These are phyloP conservation scores for Leccinum fibrillosum DNA, from an alignment of 768 basidiomycete genomes.

Conservation along the genomic window DNA sequence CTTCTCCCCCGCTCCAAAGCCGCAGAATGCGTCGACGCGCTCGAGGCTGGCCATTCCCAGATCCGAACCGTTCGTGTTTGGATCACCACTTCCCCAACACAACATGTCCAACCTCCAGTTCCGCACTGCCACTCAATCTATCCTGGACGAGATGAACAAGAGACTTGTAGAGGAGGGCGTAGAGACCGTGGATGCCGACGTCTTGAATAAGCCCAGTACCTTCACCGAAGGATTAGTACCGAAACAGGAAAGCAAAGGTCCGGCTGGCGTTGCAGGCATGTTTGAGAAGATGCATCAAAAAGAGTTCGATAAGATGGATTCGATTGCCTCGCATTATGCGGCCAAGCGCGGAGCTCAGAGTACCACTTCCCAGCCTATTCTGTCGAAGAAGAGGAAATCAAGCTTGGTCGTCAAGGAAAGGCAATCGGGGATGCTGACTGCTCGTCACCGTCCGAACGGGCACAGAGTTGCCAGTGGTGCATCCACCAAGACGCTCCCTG, in stretches of 20 bases:
- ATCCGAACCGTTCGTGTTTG: slow-evolving; percentile 66
- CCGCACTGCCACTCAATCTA: slow-evolving; percentile 58
- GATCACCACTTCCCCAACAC: slow-evolving; percentile 67
- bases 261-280: slow-evolving; percentile 27
- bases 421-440: slow-evolving; percentile 3
- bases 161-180: slow-evolving; percentile 60
- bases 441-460: slow-evolving; percentile 23
- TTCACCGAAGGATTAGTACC: slow-evolving; percentile 2
- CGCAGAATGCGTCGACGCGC: slow-evolving; percentile 13
- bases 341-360: slow-evolving; percentile 34
- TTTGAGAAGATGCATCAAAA: slow-evolving; percentile 63
- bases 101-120: slow-evolving; percentile 65
- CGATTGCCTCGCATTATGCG: slow-evolving; percentile 57
- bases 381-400: slow-evolving; percentile 46
- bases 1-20: slow-evolving; percentile 38
- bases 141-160: slow-evolving; percentile 81
- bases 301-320: slow-evolving; percentile 75
- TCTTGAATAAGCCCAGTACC: slow-evolving; percentile 37
- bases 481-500: slow-evolving; percentile 43
- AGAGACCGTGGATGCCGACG: slow-evolving; percentile 41
- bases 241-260: slow-evolving; percentile 23
- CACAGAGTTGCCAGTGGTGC: slow-evolving; percentile 24
- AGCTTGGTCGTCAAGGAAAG: slow-evolving; percentile 43
- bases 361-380: slow-evolving; percentile 17
- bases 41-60: slow-evolving; percentile 22